These are phyloP conservation scores for Calocera cornea DNA, from an alignment of 768 basidiomycete genomes.

Conservation along the genomic window DNA sequence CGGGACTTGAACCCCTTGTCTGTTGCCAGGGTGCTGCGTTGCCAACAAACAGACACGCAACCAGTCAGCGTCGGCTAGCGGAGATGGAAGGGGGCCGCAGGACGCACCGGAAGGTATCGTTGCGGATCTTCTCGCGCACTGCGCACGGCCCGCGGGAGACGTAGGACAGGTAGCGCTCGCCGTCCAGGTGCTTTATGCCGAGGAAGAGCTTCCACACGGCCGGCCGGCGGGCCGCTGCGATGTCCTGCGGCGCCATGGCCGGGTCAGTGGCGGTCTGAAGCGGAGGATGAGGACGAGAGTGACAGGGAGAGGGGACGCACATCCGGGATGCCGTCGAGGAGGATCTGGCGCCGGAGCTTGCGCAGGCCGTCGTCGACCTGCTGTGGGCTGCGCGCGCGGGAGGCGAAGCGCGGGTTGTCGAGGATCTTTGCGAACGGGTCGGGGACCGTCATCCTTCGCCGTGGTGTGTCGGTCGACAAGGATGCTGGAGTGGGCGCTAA, in stretches of 20 bases:
- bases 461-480: neutral
- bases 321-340: constrained; percentile 78
- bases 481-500: neutral
- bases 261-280: neutral
- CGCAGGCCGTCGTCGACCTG: constrained; percentile 74
- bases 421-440: constrained; percentile 74
- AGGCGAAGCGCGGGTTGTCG: constrained; percentile 48
- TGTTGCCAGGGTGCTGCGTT: constrained; percentile 77
- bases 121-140: constrained; percentile 83
- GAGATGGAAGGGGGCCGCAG: neutral
- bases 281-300: neutral
- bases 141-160: constrained; percentile 74
- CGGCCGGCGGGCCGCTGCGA: constrained; percentile 75
- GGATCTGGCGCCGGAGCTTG: constrained; percentile 72
- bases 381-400: constrained; percentile 47
- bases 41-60: no score
- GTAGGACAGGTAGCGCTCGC: constrained; percentile 61
- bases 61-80: neutral
- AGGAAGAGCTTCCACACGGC: constrained; percentile 92
- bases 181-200: constrained; percentile 63
- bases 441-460: constrained; percentile 27
- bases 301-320: constrained; percentile 33
- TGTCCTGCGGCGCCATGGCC: neutral
- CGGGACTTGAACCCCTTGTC: constrained; percentile 96
- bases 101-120: constrained; percentile 82